Evolutionary conservation across 2,329 filamentous ascomycete species (phyloP), one percentile per base, ranked within the genome.

Genomic region (Diplodia scrobiculata): DNA sequence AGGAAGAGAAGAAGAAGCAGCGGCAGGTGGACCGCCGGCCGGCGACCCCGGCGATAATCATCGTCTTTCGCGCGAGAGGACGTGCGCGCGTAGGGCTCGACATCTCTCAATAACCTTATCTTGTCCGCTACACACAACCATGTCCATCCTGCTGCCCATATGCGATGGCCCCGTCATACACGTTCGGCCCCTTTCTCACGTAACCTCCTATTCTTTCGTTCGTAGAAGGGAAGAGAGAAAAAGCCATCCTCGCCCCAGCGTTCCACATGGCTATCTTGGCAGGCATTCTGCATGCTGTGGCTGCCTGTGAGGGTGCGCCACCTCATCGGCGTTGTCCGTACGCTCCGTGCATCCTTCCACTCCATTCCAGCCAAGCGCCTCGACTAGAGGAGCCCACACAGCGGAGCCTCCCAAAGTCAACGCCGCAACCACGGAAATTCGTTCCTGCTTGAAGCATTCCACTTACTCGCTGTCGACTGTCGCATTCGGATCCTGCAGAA

Each of bases 61-160:
- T 32, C 54, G 34, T n/a, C 54, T 59, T 38, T 38, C 54, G 54
- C 17, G 38, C 55, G 54, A 45, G 54, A 58, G 54, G 32, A 58
- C 54, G 55, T 60, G 55, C 55, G 25, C 25, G 17, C n/a, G 38
- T 58, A 60, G 55, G 55, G 38, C 55, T 60, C 55, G 14, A 41
- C 38, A 60, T 32, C 17, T 13, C 11, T 10, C 38, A 60, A 60
- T 60, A 60, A 47, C 55, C 55, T 60, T 60, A 60, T 60, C 51
- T 32, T n/a, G 21, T 29, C 34, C 21, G 19, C 36, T 32, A 13
- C 32, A 3, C 14, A 32, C 52, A 29, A 45, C 27, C 29, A 45
- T 45, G 41, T 10, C 36, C 52, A 21, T 38, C 21, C 21, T 25
- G 21, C 21, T 25, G 21, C 21, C 21, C 21, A 25, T 25, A 3